Base-by-base conservation (phyloP, 345 rosid genomes). In the Conringia planisiliqua region DNA sequence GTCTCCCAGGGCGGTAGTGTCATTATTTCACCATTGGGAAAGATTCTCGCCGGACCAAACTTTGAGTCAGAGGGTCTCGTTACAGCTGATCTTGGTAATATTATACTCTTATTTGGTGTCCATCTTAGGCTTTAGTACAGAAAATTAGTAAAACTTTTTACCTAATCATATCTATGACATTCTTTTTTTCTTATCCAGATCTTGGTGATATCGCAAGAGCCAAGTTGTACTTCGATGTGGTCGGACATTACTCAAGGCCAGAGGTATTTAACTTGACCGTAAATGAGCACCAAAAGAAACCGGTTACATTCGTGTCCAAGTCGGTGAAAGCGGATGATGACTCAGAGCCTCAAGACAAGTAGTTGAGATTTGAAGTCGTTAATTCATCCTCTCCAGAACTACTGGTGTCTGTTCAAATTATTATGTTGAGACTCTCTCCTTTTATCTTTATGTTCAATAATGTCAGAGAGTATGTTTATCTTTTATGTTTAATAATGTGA, bases 1-100 rank as follows among this genome's bases (percentile, higher is more conserved):
- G 93, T 94, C 61, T 88, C 97, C 76, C 82, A 81, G 27, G 97
- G 97, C 17, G 97, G 98, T 39, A 91, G 96, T 84, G 96, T 87
- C 36, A 91, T 91, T 56, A 87, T 90, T 77, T 90, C 98, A 55
- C 96, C 97, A 6, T 80, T 85, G 12, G 97, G 97, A 73, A 47
- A 84, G 61, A 80, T 94, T 65, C 80, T 94, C 20, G 97, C 97
- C 0, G 97, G 98, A 66, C 98, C 98, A 27, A 94, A 88, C 82
- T 94, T 81, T 63, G 93, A 94, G 1, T 88, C 93, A 27, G 96
- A 94, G 83, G 96, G 93, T 44, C 90, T 94, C 16, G 79, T 91
- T 77, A 82, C 96, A 10, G 95, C 96, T 16, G 89, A 88, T 83
- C 83, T 94, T 66, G 98, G 98, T 91, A n/a, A 83, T 66, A 71